These are phyloP conservation scores for Chaetoceros muelleri DNA, from an alignment of 108 stramenopile genomes.

Conservation along the genomic window DNA sequence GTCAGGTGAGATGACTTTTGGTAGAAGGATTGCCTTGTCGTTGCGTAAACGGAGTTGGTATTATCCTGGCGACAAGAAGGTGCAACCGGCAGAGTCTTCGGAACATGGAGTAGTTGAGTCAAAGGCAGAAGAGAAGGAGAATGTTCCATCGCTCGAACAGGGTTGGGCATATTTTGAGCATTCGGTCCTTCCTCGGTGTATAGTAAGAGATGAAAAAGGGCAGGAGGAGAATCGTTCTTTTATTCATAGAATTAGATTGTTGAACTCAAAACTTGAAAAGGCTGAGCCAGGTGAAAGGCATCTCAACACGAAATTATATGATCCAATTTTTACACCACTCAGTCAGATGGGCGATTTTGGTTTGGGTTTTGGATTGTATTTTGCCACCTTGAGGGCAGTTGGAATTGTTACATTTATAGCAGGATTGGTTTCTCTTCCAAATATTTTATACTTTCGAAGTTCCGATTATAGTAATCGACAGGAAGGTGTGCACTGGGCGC, in stretches of 20 bases:
- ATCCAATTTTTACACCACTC: slow-evolving; percentile 31
- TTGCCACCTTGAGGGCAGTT: slow-evolving; percentile 21
- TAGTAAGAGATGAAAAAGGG: background rate
- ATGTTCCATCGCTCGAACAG: slow-evolving; percentile 5
- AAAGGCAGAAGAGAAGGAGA: background rate
- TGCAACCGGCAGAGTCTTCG: background rate
- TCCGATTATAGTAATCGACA: slow-evolving; percentile 12
- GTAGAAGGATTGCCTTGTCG: background rate
- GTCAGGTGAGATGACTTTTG: background rate
- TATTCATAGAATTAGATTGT: background rate
- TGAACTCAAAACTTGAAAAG: slow-evolving; percentile 15
- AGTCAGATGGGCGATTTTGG: slow-evolving; percentile 43
- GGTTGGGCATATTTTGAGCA: slow-evolving; percentile 30
- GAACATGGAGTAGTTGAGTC: background rate
- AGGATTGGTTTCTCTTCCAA: slow-evolving; percentile 15
- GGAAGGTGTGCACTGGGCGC: background rate
- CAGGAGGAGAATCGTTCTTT: background rate
- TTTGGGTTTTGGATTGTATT: slow-evolving; percentile 36
- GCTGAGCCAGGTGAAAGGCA: slow-evolving; percentile 31
- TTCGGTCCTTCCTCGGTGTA: background rate
- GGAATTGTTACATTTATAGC: slow-evolving; percentile 9
- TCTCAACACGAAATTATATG: slow-evolving; percentile 24
- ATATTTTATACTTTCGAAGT: slow-evolving; percentile 21
- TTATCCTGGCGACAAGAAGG: background rate
- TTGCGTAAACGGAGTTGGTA: background rate